phyloP scores from a whole-genome alignment of 169 alveolate genomes.

The Plasmodium relictum region DNA sequence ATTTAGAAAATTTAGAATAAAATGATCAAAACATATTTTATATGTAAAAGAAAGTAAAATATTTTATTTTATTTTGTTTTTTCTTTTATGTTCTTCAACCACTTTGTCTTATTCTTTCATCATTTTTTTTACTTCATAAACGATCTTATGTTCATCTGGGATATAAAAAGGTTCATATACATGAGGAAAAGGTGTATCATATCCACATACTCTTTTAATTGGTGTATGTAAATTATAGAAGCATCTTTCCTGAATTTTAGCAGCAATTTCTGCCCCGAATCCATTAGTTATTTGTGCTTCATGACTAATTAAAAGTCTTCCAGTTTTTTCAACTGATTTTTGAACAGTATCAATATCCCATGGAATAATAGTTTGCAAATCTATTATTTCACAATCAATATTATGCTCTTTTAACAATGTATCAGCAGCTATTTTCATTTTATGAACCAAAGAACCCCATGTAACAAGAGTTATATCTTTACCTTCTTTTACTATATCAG shows the following conservation, averaged over 20 bases:
- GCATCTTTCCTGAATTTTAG: constrained; percentile 93
- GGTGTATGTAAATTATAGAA: constrained; percentile 96
- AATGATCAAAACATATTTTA: too few species aligned
- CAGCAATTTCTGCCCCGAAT: constrained; percentile 95
- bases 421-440: constrained; percentile 92
- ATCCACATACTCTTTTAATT: constrained; percentile 95
- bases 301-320: constrained; percentile 94
- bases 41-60: too few species aligned
- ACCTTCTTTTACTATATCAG: constrained; percentile 95
- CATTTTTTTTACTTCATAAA: constrained; percentile 91
- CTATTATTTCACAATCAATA: constrained; percentile 94
- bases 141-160: constrained; percentile 93
- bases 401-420: constrained; percentile 91
- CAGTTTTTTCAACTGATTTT: constrained; percentile 94
- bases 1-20: too few species aligned
- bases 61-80: too few species aligned
- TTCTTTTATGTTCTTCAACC: too few species aligned
- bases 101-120: constrained; percentile 64
- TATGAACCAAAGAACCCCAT: constrained; percentile 90
- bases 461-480: constrained; percentile 91
- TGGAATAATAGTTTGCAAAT: constrained; percentile 96
- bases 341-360: constrained; percentile 96
- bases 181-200: constrained; percentile 97
- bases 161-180: constrained; percentile 94
- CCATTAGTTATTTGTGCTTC: constrained; percentile 96